phyloP scores from a whole-genome alignment of 495 filamentous ascomycete genomes.

The Symbiotaphrina buchneri region DNA sequence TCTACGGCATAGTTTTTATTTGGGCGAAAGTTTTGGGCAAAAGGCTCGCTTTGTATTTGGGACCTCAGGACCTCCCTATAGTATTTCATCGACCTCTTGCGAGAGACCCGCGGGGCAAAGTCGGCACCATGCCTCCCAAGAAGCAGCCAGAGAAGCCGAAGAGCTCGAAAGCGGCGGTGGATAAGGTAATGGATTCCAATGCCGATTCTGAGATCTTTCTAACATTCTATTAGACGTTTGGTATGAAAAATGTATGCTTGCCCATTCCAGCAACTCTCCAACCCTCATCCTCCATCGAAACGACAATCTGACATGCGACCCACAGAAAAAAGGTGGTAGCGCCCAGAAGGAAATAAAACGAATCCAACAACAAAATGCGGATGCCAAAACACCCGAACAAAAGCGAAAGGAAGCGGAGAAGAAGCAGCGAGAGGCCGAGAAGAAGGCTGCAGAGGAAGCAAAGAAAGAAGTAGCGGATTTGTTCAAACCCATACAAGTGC shows the following conservation, averaged over 20 bases:
- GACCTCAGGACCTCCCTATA: too few species aligned
- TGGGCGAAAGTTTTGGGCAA: too few species aligned
- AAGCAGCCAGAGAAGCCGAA: slow-evolving; percentile 48
- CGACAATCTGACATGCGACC: too few species aligned
- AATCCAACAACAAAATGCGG: slow-evolving; percentile 44
- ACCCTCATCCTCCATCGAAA: slow-evolving; percentile 4
- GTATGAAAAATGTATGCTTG: slow-evolving; percentile 83
- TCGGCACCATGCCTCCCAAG: slow-evolving; percentile 82
- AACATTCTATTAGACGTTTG: slow-evolving; percentile 44
- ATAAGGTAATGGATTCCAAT: slow-evolving; percentile 36
- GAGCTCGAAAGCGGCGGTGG: slow-evolving; percentile 47
- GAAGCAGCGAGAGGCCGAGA: slow-evolving; percentile 59
- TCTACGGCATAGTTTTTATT: too few species aligned
- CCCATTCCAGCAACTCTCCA: slow-evolving; percentile 5
- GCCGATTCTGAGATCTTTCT: slow-evolving; percentile 3
- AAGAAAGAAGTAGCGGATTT: slow-evolving; percentile 58
- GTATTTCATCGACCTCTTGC: too few species aligned
- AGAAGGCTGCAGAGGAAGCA: slow-evolving; percentile 66
- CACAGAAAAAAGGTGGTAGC: slow-evolving; percentile 77
- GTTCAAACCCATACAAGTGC: slow-evolving; percentile 83
- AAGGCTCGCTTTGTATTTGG: too few species aligned
- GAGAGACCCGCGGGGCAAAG: too few species aligned
- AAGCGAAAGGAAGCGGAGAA: slow-evolving; percentile 86
- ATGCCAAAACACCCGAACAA: slow-evolving; percentile 55
- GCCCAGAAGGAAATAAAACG: slow-evolving; percentile 78